Percentiles rank a stretch among this genome's conserved stretches.
phyloP scores from a whole-genome alignment of 2,329 filamentous ascomycete genomes.

The Fusarium falciforme region DNA sequence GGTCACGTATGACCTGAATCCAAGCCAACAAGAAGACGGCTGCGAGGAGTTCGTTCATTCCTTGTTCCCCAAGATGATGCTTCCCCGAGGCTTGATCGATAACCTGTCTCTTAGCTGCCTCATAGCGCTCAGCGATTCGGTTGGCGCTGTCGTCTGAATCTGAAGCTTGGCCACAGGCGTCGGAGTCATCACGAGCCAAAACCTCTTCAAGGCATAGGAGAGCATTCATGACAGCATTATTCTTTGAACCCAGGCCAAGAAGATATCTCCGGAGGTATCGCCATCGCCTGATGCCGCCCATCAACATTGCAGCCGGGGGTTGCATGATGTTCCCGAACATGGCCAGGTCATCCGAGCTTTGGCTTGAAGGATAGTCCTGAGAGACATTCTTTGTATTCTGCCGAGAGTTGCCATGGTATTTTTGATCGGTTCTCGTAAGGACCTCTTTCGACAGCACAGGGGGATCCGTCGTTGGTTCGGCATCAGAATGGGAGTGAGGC shows the following conservation, averaged over 20 bases:
- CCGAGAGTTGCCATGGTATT: neutral
- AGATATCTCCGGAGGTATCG: slow-evolving; percentile 9
- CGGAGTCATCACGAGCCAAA: neutral
- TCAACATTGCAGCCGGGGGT: slow-evolving; percentile 16
- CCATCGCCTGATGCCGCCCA: slow-evolving; percentile 13
- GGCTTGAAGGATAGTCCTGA: neutral
- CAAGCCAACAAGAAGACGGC: slow-evolving; percentile 11
- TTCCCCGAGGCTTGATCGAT: neutral
- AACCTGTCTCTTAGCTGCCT: neutral
- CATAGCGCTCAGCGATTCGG: slow-evolving; percentile 2
- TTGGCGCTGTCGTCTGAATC: neutral
- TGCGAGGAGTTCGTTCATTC: slow-evolving; percentile 10
- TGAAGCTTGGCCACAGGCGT: neutral
- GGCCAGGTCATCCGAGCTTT: neutral
- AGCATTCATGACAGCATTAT: slow-evolving; percentile 3
- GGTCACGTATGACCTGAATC: slow-evolving; percentile 14
- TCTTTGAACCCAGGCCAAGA: slow-evolving; percentile 1
- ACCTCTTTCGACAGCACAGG: neutral
- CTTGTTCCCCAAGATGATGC: neutral
- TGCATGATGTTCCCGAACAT: slow-evolving; percentile 11
- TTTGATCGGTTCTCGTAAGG: neutral
- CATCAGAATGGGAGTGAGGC: neutral
- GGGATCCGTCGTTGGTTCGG: neutral
- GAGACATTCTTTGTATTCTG: neutral
- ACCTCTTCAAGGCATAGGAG: slow-evolving; percentile 13